Evolutionary conservation across 2,329 filamentous ascomycete species (phyloP), one percentile per base, ranked within the genome.

Genomic region (Cercospora beticola): DNA sequence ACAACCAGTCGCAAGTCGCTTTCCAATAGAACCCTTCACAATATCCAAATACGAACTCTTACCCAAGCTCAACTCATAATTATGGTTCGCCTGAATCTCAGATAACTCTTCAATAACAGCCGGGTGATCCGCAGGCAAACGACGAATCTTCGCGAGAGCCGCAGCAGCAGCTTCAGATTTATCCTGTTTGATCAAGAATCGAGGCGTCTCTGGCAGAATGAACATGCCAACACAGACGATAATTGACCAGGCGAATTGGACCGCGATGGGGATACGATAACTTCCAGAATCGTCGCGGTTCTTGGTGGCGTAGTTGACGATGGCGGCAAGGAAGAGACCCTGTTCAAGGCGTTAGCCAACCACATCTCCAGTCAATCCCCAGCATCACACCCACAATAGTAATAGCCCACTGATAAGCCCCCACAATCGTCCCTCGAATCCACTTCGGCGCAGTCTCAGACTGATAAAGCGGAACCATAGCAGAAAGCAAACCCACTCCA

Each of bases 81-180:
- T 90, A 81, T 94, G 88, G 84, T 96, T 97, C 82, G 92, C 93
- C 67, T 94, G 86, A 71, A 97, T 92, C 82, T 97, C 93, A 23
- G 89, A 86, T 23, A 96, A 85, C 82, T 97, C 93, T 70, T 88
- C 83, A 14, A 75, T 68, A 5, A 79, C 28, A 1, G 76, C 81
- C 88, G 88, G 82, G 93, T 90, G 80, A 86, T 91, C 88, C 65
- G 82, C n/a, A 14, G 71, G 68, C 81, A 96, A 90, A 69, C 91
- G 91, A 77, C 93, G 91, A 33, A 97, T 87, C 67, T 85, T 86
- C 62, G 87, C 14, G 12, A 79, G 74, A 14, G 77, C 71, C 21
- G 72, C 71, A 46, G 62, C 69, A 28, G 69, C 68, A 40, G 72
- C 62, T 58, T 79, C 76, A 12, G 74, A 74, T 61, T 77, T 75